Conservation (phyloP, 2,329 filamentous ascomycete genomes). For the Sporothrix sp. region DNA sequence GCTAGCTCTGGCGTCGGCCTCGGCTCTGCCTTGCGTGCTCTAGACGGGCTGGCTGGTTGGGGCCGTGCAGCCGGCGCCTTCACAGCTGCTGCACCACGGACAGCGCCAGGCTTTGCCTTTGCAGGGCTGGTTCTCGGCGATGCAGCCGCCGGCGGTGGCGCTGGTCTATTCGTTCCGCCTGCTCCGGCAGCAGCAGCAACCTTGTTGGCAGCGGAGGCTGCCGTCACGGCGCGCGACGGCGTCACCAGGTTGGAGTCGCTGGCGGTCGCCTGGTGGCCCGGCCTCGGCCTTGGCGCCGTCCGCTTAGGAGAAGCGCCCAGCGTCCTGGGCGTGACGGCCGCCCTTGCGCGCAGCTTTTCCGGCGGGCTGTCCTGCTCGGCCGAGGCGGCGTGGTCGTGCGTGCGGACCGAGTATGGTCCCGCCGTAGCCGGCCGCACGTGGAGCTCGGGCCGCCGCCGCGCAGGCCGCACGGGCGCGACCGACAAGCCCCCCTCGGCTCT, state of each 20-base stretch:
- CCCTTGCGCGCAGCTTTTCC: constrained; percentile 36
- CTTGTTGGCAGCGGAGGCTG: constrained; percentile 14
- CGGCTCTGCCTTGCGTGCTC: background rate
- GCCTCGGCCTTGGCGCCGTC: constrained; percentile 35
- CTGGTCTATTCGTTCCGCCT: background rate
- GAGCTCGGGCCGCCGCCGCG: constrained; percentile 48
- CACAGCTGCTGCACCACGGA: constrained; percentile 1
- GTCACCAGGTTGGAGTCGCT: constrained; percentile 43
- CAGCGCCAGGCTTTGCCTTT: constrained; percentile 19
- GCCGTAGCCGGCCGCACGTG: constrained; percentile 52
- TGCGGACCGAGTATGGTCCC: constrained; percentile 53
- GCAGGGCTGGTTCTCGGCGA: constrained; percentile 24
- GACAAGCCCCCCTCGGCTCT: constrained; percentile 45
- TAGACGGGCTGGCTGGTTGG: constrained; percentile 2
- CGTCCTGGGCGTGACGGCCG: constrained; percentile 37
- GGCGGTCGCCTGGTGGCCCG: constrained; percentile 38
- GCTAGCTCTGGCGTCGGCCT: background rate
- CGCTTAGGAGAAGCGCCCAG: constrained; percentile 45
- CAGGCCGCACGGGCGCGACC: constrained; percentile 53
- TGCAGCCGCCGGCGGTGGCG: background rate
- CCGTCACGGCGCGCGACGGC: constrained; percentile 30
- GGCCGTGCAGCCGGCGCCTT: background rate
- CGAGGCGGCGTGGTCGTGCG: constrained; percentile 36
- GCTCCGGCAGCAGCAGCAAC: constrained; percentile 16
- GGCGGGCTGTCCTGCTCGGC: constrained; percentile 37